Conservation (phyloP, 2,329 filamentous ascomycete species). For the Cladosporium sp. region DNA sequence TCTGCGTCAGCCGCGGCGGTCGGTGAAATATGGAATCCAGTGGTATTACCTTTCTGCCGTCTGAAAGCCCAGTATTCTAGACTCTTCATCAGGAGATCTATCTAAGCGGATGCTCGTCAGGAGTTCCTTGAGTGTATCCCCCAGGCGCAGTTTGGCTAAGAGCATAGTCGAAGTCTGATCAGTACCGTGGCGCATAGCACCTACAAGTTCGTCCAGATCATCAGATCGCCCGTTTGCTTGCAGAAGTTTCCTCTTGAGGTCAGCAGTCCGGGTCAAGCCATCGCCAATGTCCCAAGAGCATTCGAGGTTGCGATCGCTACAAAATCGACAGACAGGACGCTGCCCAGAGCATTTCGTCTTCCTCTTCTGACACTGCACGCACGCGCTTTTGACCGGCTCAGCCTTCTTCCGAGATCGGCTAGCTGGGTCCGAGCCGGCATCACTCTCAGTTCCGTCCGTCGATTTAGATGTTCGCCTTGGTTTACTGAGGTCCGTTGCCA, state of each 20-base stretch:
- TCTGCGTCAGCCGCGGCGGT: background rate
- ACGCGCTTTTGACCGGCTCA: constrained; percentile 12
- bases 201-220: constrained; percentile 3
- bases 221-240: constrained; percentile 1
- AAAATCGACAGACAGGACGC: constrained; percentile 10
- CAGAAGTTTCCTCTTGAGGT: constrained; percentile 6
- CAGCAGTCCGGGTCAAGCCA: constrained; percentile 9
- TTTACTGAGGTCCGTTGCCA: background rate
- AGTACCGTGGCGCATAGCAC: constrained; percentile 2
- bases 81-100: background rate
- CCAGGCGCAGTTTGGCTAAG: constrained; percentile 3
- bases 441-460: background rate
- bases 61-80: background rate
- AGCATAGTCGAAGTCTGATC: constrained; percentile 11
- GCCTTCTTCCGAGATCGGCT: constrained; percentile 1
- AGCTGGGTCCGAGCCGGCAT: constrained; percentile 1
- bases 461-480: background rate
- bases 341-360: constrained; percentile 12
- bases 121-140: background rate
- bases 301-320: constrained; percentile 6
- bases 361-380: constrained; percentile 13
- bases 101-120: background rate
- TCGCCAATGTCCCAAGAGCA: constrained; percentile 12
- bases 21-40: background rate
- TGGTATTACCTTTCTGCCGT: background rate